Conservation (phyloP, 2,329 filamentous ascomycete genomes). For the Ophiostoma sp. region DNA sequence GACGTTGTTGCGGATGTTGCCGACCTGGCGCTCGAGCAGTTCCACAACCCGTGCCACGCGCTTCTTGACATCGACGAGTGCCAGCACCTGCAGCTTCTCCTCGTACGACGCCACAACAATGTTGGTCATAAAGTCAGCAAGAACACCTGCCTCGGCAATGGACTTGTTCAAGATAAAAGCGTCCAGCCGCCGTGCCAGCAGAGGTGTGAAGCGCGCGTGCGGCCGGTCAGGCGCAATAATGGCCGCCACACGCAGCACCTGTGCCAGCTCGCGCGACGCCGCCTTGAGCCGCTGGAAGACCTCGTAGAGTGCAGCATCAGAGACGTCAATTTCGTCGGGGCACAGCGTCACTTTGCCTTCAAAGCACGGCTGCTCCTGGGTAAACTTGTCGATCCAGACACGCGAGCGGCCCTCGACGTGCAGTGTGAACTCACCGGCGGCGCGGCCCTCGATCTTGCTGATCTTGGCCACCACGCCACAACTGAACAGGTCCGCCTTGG, state of each 20-base stretch:
- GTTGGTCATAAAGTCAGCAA: conserved; percentile 97
- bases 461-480: conserved; percentile 83
- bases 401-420: conserved; percentile 83
- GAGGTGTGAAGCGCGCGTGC: conserved; percentile 69
- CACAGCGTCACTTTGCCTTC: conserved; percentile 75
- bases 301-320: conserved; percentile 64
- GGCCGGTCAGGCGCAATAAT: conserved; percentile 71
- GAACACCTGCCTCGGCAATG: conserved; percentile 73
- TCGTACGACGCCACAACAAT: conserved; percentile 84
- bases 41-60: conserved; percentile 81
- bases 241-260: conserved; percentile 79
- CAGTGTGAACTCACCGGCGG: conserved; percentile 74
- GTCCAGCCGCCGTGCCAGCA: conserved; percentile 84
- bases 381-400: conserved; percentile 71
- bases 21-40: conserved; percentile 78
- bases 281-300: conserved; percentile 80
- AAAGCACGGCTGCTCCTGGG: conserved; percentile 79
- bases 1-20: conserved; percentile 80
- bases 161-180: conserved; percentile 83
- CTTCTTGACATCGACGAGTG: conserved; percentile 75
- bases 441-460: conserved; percentile 72
- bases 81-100: conserved; percentile 84
- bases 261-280: conserved; percentile 81
- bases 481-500: conserved; percentile 72
- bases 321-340: conserved; percentile 57